Evolutionary conservation across 2,329 filamentous ascomycete species (phyloP), one percentile per base, ranked within the genome.

Genomic region (Penicillium frequentans): DNA sequence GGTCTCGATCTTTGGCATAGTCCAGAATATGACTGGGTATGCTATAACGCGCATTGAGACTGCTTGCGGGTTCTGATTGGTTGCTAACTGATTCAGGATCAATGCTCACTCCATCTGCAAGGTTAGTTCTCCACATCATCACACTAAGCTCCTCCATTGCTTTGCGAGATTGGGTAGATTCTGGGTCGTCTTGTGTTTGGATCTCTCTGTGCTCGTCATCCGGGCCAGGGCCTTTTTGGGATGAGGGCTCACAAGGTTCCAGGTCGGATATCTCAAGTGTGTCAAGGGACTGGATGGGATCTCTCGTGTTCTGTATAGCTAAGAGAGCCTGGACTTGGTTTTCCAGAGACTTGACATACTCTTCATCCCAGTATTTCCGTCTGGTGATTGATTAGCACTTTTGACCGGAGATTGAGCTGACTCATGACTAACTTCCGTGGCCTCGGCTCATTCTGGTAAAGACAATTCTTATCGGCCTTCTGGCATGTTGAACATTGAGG

Each of bases 81-180:
- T n/a, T 35, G 33, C 8, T 35, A n/a, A 16, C 16, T 16, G 44
- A 42, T 8, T 54, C 52, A 3, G 21, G 21, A 31, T 44, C 27
- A 26, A 58, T 51, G 4, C 42, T 47, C 4, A 58, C 56, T 7
- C 43, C 56, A 42, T 58, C 56, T 23, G 51, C 56, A 23, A 58
- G 56, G 29, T 58, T 58, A 10, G 56, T 58, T 10, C 56, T 50
- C 56, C 56, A 58, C 56, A 58, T 54, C 56, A 58, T 58, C 7
- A 58, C 51, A 37, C 56, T 58, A 13, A 58, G 24, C 9, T 58
- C 56, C 24, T 58, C 56, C 56, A 58, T 58, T 29, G 52, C 51
- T 24, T 47, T 54, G 13, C 9, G 42, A 33, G 56, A 58, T 49
- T 57, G 55, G 23, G 24, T 46, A 19, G 37, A 47, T 53, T 26